phyloP scores from a whole-genome alignment of 805 yeast genomes.

The Ogataea degrootiae region DNA sequence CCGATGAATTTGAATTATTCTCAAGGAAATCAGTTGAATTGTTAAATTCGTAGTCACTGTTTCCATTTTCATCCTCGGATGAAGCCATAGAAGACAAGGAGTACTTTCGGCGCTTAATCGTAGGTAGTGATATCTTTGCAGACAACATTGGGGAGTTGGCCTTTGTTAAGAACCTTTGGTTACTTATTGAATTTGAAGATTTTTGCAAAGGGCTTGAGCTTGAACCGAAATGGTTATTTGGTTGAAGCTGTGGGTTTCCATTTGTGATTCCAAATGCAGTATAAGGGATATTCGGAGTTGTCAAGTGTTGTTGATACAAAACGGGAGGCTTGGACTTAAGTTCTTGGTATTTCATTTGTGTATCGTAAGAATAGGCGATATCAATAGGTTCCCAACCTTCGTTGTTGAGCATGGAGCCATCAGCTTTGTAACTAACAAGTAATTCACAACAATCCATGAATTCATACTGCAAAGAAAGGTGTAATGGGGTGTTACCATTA shows the following conservation, averaged over 20 bases:
- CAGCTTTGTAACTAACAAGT: conserved; percentile 45
- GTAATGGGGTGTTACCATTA: conserved; percentile 79
- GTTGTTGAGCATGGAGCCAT: conserved; percentile 44
- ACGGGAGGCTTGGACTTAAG: conserved; percentile 22
- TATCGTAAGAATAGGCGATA: conserved; percentile 49
- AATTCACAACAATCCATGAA: conserved; percentile 51
- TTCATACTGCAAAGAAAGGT: conserved; percentile 73
- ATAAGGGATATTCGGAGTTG: conserved; percentile 4
- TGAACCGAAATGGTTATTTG: background rate
- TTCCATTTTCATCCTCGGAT: conserved; percentile 1
- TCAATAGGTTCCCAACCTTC: conserved; percentile 67
- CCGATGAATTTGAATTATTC: conserved; percentile 10
- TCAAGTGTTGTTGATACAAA: conserved; percentile 18
- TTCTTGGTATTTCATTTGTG: conserved; percentile 37
- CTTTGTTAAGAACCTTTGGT: too few relatives aligned
- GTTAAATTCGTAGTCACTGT: conserved; percentile 1
- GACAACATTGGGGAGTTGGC: background rate
- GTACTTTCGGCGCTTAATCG: conserved; percentile 15
- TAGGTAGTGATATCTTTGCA: conserved; percentile 9
- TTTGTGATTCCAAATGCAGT: background rate
- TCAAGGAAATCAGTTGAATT: conserved; percentile 7
- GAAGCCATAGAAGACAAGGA: conserved; percentile 14
- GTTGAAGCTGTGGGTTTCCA: background rate
- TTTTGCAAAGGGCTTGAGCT: background rate
- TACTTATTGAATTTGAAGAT: conserved; percentile 2